Base-by-base conservation (phyloP, 345 rosid genomes). In the Salix caprea region DNA sequence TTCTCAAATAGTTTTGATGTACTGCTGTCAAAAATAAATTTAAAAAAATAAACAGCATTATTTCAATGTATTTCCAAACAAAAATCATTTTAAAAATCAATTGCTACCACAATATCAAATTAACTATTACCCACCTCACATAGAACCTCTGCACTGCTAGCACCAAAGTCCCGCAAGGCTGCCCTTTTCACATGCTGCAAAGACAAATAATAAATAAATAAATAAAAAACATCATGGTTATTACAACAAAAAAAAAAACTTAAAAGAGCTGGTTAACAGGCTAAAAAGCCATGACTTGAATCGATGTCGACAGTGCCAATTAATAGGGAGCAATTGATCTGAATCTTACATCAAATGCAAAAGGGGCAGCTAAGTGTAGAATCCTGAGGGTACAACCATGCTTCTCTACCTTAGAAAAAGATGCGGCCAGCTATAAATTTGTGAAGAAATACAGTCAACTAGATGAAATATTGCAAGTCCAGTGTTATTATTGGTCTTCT, bases 61-160 rank as follows among this genome's bases (percentile, higher is more conserved):
- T 34, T 34, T 34, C 37, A 34, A 34, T 34, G 6, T 4, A 0
- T 34, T 34, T 34, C 37, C 1, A 0, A 34, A 34, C 14, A 0
- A 46, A 44, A 44, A 46, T 3, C 50, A 46, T 46, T 13, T 3
- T 46, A 11, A 46, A 13, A 14, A 46, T 13, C 50, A 7, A 2
- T 46, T 46, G 13, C 56, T 7, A 48, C 23, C 37, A 34, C 0
- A 34, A 34, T 34, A 34, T 34, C 37, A 34, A 5, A 34, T 5
- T 36, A 7, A 36, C 7, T 5, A 1, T 36, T 71, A 80, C 83
- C 7, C 24, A 95, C 99, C 97, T 91, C 97, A 65, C 90, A 95
- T 72, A 95, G 67, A 74, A 95, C 97, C 83, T 93, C 93, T n/a
- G 98, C 99, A 75, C 86, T 88, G 79, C 84, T 84, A 12, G 99